Percentiles rank a stretch among this genome's conserved stretches.
phyloP scores from a whole-genome alignment of 2,329 filamentous ascomycete genomes.

The Exutisphaerella laricina region DNA sequence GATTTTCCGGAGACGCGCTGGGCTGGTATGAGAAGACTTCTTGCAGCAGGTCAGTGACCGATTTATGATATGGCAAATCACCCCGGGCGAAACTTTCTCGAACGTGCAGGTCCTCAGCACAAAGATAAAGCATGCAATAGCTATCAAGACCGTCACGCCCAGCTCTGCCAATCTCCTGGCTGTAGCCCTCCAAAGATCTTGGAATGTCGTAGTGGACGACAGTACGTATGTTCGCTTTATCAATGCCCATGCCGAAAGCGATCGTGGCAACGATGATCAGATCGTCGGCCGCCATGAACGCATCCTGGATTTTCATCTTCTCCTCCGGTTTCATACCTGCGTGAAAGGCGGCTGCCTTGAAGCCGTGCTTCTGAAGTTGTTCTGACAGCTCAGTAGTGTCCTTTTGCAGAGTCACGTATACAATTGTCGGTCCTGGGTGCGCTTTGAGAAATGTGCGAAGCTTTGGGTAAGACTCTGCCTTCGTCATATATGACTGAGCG shows the following conservation, averaged over 20 bases:
- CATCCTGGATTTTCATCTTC: conserved; percentile 65
- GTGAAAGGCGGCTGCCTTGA: conserved; percentile 80
- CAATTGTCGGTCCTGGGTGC: conserved; percentile 52
- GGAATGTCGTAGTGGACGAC: conserved; percentile 90
- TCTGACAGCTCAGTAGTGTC: conserved; percentile 67
- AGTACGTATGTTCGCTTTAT: conserved; percentile 93
- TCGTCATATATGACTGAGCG: conserved; percentile 41
- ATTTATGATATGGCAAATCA: conserved; percentile 51
- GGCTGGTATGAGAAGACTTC: conserved; percentile 44
- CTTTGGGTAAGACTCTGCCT: conserved; percentile 43
- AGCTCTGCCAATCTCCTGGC: conserved; percentile 93
- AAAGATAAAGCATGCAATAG: conserved; percentile 54
- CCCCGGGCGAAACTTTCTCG: conserved; percentile 56
- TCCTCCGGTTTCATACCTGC: conserved; percentile 65
- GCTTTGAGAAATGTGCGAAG: conserved; percentile 46
- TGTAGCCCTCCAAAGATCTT: conserved; percentile 94
- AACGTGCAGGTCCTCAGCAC: conserved; percentile 53
- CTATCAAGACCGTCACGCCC: conserved; percentile 71
- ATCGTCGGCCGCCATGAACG: conserved; percentile 74
- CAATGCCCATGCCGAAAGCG: conserved; percentile 98
- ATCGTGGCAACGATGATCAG: conserved; percentile 97
- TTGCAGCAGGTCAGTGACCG: conserved; percentile 45
- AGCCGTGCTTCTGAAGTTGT: conserved; percentile 57
- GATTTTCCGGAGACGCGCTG: conserved; percentile 4
- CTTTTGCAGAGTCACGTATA: conserved; percentile 57